Percentiles rank a stretch among this genome's conserved stretches.
Conservation (phyloP, 2,329 filamentous ascomycete species). For the Exophiala spinifera region DNA sequence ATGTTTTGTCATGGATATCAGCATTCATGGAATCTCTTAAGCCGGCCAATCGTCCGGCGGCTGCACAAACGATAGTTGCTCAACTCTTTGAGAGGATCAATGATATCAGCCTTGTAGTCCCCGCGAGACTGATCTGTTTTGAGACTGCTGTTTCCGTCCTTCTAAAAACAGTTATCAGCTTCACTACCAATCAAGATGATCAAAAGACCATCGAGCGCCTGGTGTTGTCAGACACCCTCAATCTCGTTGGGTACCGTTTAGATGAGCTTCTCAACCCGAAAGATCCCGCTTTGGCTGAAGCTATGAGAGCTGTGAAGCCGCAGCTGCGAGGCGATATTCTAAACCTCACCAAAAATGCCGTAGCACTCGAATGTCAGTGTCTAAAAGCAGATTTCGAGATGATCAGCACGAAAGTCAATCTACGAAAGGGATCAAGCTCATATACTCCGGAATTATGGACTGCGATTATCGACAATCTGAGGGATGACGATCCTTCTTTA, state of each 20-base stretch:
- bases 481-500: slow-evolving; percentile 65
- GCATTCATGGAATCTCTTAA: slow-evolving; percentile 76
- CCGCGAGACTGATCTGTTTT: slow-evolving; percentile 47
- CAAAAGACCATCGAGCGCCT: slow-evolving; percentile 47
- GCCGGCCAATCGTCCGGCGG: slow-evolving; percentile 70
- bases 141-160: slow-evolving; percentile 45
- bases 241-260: slow-evolving; percentile 47
- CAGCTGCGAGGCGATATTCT: slow-evolving; percentile 53
- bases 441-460: slow-evolving; percentile 78
- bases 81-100: slow-evolving; percentile 65
- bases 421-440: slow-evolving; percentile 65
- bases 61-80: slow-evolving; percentile 73
- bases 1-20: slow-evolving; percentile 72
- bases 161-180: slow-evolving; percentile 45
- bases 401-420: slow-evolving; percentile 58
- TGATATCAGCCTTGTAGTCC: slow-evolving; percentile 38
- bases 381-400: slow-evolving; percentile 66
- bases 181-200: slow-evolving; percentile 46
- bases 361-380: slow-evolving; percentile 69
- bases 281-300: slow-evolving; percentile 44
- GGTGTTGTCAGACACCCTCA: slow-evolving; percentile 48
- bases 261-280: slow-evolving; percentile 56
- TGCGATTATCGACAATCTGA: slow-evolving; percentile 65
- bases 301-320: slow-evolving; percentile 40
- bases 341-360: slow-evolving; percentile 62